Evolutionary conservation across 78 protist genomes (phyloP).

Genomic region (Dictyostelium brefeldianum): DNA sequence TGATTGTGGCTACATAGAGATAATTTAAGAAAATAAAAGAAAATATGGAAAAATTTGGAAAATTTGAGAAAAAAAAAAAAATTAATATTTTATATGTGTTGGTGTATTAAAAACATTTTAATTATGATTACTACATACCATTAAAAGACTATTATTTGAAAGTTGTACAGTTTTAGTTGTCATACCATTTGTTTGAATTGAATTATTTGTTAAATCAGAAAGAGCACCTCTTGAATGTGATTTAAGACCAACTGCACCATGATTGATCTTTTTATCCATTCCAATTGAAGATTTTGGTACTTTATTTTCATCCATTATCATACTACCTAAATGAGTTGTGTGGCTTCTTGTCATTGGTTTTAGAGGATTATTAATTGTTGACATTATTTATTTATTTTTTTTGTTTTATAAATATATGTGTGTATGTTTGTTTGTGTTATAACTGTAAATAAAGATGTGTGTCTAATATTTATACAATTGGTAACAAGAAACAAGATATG

Average conservation of each 20-base stretch:
- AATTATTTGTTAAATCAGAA: constrained; percentile 71
- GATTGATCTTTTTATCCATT: neutral
- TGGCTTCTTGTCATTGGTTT: constrained; percentile 33
- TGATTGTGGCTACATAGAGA: constrained; percentile 7
- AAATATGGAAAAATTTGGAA: neutral
- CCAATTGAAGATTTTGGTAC: constrained; percentile 24
- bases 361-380: constrained; percentile 30
- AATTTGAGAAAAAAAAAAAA: too few relatives aligned
- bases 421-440: too few relatives aligned
- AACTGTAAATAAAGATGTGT: too few relatives aligned
- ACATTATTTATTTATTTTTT: constrained; percentile 6
- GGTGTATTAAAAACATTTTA: too few relatives aligned
- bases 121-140: constrained; percentile 6
- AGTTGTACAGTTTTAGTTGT: constrained; percentile 10
- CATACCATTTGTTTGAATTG: constrained; percentile 22
- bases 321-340: neutral
- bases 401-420: neutral
- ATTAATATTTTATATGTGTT: too few relatives aligned
- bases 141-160: neutral
- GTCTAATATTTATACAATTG: too few relatives aligned
- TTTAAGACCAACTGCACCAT: neutral
- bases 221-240: constrained; percentile 50
- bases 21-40: neutral
- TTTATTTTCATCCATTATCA: constrained; percentile 55
- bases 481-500: too few relatives aligned